Base-by-base conservation (phyloP, 495 filamentous ascomycete species). In the Aspergillus nanangensis region DNA sequence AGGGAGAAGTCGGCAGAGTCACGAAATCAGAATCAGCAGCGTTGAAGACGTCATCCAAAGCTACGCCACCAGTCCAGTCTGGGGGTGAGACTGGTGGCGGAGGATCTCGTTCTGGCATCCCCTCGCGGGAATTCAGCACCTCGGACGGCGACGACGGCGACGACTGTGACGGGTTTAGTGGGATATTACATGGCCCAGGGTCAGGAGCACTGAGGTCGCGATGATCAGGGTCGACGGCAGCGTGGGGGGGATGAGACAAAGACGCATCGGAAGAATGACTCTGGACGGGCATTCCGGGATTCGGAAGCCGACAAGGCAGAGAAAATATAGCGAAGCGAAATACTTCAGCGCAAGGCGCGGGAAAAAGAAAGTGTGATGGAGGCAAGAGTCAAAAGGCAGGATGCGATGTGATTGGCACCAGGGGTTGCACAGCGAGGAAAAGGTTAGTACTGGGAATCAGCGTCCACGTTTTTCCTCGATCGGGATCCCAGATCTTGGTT, bases 401-500 rank as follows among this genome's bases (percentile, higher is more conserved):
- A 31, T 23, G n/a, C n/a, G n/a, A n/a, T 14, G 22, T 49, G 45
- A 53, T 53, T 54, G 48, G 55, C 32, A 54, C 36, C 29, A 41
- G 40, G 31, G 14, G 44, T 49, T 27, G 41, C 36, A 54, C 34
- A 44, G 32, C 25, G 11, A 31, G 20, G 22, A 32, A 13, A n/a
- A n/a, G n/a, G n/a, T n/a, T n/a, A n/a, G n/a, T n/a, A n/a, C n/a
- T n/a, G 20, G 23, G 33, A 45, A 42, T 20, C 27, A 18, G 11
- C 22, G 42, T 58, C 45, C 55, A 58, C 55, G 51, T 54, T 58
- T 44, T 38, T 21, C 46, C 33, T 50, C 43, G 44, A 48, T 50
- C 45, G 45, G 44, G 48, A 53, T 50, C 50, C 48, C 15, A 47
- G 47, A 51, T 58, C 48, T 49, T 58, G 50, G 50, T 44, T 46